phyloP scores from a whole-genome alignment of 495 filamentous ascomycete species.

The Talaromyces stipitatus region DNA sequence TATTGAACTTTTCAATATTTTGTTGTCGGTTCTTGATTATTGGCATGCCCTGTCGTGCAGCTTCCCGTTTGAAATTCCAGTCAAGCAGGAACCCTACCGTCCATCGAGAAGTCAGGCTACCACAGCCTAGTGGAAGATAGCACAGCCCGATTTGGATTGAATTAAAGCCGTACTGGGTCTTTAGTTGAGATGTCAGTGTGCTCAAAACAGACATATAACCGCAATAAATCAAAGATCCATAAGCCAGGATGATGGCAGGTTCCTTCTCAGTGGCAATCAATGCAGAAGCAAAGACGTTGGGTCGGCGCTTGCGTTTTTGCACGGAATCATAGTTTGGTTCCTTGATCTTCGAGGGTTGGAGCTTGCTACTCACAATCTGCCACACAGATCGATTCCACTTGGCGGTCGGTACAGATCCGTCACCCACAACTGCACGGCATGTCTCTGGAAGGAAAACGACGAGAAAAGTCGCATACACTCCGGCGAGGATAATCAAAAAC shows the following conservation, averaged over 20 bases:
- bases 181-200: conserved; percentile 8
- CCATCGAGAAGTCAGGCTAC: conserved; percentile 75
- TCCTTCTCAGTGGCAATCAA: conserved; percentile 31
- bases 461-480: conserved; percentile 19
- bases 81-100: conserved; percentile 68
- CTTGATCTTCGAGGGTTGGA: conserved; percentile 3
- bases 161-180: conserved; percentile 19
- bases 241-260: conserved; percentile 27
- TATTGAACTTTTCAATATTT: conserved; percentile 26
- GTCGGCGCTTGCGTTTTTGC: conserved; percentile 13
- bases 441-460: conserved; percentile 35
- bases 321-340: conserved; percentile 8
- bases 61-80: conserved; percentile 38
- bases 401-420: conserved; percentile 32
- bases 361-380: conserved; percentile 12
- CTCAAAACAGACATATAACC: conserved; percentile 20
- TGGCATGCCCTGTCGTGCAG: conserved; percentile 26
- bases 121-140: conserved; percentile 32
- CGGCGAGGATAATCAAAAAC: conserved; percentile 58
- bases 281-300: conserved; percentile 20
- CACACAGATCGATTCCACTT: conserved; percentile 30
- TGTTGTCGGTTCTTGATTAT: conserved; percentile 40
- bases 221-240: conserved; percentile 17
- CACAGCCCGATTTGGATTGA: conserved; percentile 30
- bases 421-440: conserved; percentile 37